Evolutionary conservation across 306 rosid species (phyloP).

Genomic region (Acacia melanoxylon): DNA sequence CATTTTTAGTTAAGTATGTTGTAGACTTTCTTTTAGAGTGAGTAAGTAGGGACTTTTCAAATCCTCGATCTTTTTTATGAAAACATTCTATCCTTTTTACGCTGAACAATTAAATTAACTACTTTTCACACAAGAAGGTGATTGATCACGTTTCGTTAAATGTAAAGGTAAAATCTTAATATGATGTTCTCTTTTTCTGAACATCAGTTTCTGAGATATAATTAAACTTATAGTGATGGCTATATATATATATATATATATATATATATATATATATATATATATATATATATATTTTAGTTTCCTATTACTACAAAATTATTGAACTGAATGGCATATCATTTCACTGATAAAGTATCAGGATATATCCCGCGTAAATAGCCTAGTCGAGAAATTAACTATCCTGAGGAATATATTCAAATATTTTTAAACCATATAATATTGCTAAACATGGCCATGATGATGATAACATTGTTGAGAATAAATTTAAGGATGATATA

Average conservation of each 20-base stretch:
- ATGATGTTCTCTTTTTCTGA: not conserved
- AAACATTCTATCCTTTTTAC: not conserved
- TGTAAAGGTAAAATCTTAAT: not conserved
- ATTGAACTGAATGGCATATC: not conserved
- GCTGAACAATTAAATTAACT: not conserved
- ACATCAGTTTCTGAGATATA: not conserved
- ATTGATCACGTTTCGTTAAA: not conserved
- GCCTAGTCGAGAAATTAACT: not conserved
- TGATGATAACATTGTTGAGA: not conserved
- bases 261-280: too few relatives aligned
- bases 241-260: too few relatives aligned
- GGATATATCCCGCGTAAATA: not conserved
- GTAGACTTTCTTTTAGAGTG: not conserved
- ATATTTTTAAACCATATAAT: not conserved
- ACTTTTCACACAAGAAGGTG: not conserved
- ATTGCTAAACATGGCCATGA: not conserved
- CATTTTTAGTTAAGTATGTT: not conserved
- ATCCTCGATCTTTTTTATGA: not conserved
- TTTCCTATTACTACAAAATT: not conserved
- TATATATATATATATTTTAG: not conserved
- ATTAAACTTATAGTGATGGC: not conserved
- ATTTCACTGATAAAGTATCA: not conserved
- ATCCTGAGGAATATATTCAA: conserved; percentile 16
- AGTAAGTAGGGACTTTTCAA: not conserved
- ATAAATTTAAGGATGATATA: not conserved